These are phyloP conservation scores for Trichoderma gamsii DNA, from an alignment of 495 filamentous ascomycete genomes.

Conservation along the genomic window DNA sequence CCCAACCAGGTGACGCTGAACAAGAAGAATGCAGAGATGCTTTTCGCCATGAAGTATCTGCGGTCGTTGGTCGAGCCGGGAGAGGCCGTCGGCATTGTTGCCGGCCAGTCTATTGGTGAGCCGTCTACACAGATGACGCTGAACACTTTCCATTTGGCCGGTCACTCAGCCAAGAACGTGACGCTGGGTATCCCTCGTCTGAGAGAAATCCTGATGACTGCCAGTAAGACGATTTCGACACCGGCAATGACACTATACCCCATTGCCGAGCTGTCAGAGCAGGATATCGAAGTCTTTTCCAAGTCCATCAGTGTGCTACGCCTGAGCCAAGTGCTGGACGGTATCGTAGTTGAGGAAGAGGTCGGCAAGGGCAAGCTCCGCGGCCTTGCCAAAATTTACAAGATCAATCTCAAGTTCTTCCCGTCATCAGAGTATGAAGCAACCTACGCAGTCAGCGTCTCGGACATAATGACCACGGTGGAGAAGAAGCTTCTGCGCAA, in stretches of 20 bases:
- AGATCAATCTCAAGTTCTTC: constrained; percentile 78
- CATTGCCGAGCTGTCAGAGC: constrained; percentile 62
- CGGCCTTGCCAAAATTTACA: constrained; percentile 72
- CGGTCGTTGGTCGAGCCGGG: constrained; percentile 91
- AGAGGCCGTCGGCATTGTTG: constrained; percentile 96
- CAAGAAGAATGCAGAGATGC: constrained; percentile 72
- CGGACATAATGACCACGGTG: constrained; percentile 71
- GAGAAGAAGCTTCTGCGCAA: constrained; percentile 70
- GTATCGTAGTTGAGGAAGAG: constrained; percentile 69
- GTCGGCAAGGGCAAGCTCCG: constrained; percentile 61
- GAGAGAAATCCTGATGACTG: constrained; percentile 98
- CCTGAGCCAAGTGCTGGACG: constrained; percentile 79
- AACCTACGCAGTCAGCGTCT: constrained; percentile 74
- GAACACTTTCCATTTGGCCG: constrained; percentile 99
- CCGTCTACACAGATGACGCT: constrained; percentile 99
- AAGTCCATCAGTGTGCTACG: constrained; percentile 89
- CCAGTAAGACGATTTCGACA: constrained; percentile 77
- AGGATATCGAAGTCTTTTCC: constrained; percentile 71
- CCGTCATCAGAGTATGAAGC: constrained; percentile 71
- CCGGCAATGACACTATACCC: constrained; percentile 85
- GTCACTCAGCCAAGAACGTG: constrained; percentile 97
- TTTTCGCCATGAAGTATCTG: constrained; percentile 87
- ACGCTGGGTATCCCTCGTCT: constrained; percentile 96
- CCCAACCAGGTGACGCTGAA: constrained; percentile 23
- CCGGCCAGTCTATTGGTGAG: constrained; percentile 93